Evolutionary conservation across 306 rosid species (phyloP).

Genomic region (Ormosia semicastrata): DNA sequence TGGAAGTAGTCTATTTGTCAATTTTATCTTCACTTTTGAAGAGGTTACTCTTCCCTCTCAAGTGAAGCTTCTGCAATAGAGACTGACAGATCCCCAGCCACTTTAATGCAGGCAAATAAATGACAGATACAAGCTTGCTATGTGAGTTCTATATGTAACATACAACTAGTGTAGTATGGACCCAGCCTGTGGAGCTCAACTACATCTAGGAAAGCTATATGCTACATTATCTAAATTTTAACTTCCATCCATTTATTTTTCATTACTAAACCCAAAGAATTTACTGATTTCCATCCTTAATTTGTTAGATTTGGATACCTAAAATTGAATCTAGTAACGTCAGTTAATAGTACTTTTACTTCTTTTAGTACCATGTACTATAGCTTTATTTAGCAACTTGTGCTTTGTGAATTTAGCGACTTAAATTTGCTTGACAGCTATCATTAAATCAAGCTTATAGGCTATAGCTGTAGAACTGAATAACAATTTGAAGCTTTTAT

Average conservation of each 20-base stretch:
- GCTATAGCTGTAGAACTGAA: not conserved
- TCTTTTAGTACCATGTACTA: constrained; percentile 17
- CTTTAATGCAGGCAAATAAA: not conserved
- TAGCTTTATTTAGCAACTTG: not conserved
- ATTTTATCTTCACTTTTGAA: constrained; percentile 37
- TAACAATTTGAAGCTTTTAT: too few relatives aligned
- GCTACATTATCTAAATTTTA: constrained; percentile 13
- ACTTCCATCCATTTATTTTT: not conserved
- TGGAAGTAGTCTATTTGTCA: constrained; percentile 29
- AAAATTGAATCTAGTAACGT: not conserved
- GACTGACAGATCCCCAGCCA: not conserved
- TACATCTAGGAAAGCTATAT: constrained; percentile 20
- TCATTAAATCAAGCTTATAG: not conserved
- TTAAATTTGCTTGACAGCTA: not conserved
- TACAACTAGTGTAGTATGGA: not conserved
- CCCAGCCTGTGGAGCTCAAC: constrained; percentile 8
- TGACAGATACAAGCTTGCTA: not conserved
- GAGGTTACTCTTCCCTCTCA: constrained; percentile 51
- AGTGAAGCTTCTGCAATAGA: constrained; percentile 45
- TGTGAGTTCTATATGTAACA: not conserved
- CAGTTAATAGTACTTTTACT: not conserved
- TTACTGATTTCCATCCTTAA: not conserved
- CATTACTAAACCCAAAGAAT: too few relatives aligned
- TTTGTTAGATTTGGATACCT: constrained; percentile 12
- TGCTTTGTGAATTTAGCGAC: not conserved